These are phyloP conservation scores for Lathyrus tuberosus DNA, from an alignment of 306 rosid species.

Conservation along the genomic window DNA sequence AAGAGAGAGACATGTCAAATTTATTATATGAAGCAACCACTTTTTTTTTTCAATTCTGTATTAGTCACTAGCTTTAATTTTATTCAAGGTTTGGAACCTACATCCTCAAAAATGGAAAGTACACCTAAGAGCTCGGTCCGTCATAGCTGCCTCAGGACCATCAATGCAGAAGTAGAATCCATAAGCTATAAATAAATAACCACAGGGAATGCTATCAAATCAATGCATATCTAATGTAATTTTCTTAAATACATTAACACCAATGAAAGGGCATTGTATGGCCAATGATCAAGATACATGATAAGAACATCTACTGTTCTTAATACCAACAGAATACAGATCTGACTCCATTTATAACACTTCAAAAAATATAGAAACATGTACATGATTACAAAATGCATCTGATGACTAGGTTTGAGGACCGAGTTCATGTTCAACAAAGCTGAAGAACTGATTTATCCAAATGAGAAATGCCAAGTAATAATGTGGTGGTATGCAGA, in stretches of 20 bases:
- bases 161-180: slow-evolving; percentile 30
- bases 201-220: neutral
- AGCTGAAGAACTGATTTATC: slow-evolving; percentile 14
- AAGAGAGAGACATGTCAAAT: slow-evolving; percentile 17
- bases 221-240: neutral
- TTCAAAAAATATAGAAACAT: slow-evolving; percentile 19
- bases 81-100: slow-evolving; percentile 8
- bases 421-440: slow-evolving; percentile 26
- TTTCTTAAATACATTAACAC: slow-evolving; percentile 6
- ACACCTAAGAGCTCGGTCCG: slow-evolving; percentile 7
- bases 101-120: neutral
- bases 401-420: slow-evolving; percentile 1
- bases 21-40: slow-evolving; percentile 7
- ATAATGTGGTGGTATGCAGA: slow-evolving; percentile 29
- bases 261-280: neutral
- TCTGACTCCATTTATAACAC: slow-evolving; percentile 22
- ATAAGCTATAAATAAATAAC: slow-evolving; percentile 8
- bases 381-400: slow-evolving; percentile 9
- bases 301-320: neutral
- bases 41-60: slow-evolving; percentile 17
- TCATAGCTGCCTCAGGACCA: slow-evolving; percentile 13
- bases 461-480: slow-evolving; percentile 13
- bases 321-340: slow-evolving; percentile 3
- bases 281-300: slow-evolving; percentile 20
- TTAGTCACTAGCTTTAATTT: slow-evolving; percentile 5